phyloP scores from a whole-genome alignment of 139 green algal genomes.

The Gonium pectorale region DNA sequence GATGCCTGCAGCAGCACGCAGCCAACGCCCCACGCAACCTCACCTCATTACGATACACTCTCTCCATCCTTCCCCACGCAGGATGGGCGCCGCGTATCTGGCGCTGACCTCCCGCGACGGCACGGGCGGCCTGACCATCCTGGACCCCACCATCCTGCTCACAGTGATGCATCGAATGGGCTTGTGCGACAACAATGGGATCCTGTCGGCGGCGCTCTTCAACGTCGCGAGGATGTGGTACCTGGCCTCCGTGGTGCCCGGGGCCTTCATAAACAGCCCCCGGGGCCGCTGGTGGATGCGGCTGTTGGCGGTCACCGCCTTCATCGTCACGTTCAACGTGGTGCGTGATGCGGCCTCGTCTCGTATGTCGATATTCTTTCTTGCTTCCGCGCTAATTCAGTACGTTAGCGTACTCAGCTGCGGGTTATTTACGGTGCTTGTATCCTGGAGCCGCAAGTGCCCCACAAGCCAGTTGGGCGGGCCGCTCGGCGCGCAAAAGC shows the following conservation, averaged over 20 bases:
- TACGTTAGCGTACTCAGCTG: no score
- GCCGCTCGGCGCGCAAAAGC: no score
- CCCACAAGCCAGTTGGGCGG: no score
- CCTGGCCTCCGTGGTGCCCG: background rate
- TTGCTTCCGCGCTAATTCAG: no score
- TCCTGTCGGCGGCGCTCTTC: background rate
- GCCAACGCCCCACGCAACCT: no score
- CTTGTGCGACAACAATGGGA: background rate
- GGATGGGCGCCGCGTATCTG: background rate
- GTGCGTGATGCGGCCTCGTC: no score
- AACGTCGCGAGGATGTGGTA: background rate
- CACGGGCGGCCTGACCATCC: background rate
- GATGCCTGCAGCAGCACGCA: no score
- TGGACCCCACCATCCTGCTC: background rate
- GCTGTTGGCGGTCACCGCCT: background rate
- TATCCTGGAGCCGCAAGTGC: no score
- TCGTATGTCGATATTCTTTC: no score
- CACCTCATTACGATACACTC: no score
- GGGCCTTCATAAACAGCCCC: background rate
- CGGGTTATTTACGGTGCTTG: no score
- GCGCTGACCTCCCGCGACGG: background rate
- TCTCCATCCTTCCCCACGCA: background rate
- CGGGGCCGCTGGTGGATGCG: constrained; percentile 6
- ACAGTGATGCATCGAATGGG: background rate
- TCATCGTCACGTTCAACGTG: background rate